Evolutionary conservation across 2,329 filamentous ascomycete genomes (phyloP).

Genomic region (Colletotrichum lini): DNA sequence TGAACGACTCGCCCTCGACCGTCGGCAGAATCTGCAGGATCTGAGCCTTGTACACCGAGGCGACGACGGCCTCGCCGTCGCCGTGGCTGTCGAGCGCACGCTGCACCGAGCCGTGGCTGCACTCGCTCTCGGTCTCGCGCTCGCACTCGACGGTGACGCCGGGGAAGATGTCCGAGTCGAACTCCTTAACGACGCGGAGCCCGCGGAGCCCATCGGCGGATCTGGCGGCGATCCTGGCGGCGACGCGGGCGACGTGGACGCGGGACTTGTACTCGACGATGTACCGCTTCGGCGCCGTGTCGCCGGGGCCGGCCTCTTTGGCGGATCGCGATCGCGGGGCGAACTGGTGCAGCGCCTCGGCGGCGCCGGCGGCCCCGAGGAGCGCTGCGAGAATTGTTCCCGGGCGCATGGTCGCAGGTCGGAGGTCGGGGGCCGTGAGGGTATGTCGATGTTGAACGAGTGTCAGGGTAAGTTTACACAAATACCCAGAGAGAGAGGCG

Average conservation of each 20-base stretch:
- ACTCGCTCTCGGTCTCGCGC: slow-evolving; percentile 47
- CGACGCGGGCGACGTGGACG: slow-evolving; percentile 10
- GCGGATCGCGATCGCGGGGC: neutral
- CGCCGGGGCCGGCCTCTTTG: slow-evolving; percentile 4
- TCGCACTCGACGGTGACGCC: slow-evolving; percentile 53
- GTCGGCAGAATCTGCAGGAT: slow-evolving; percentile 26
- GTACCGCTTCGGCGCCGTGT: slow-evolving; percentile 28
- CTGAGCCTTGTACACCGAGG: slow-evolving; percentile 32
- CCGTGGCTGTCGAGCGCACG: slow-evolving; percentile 49
- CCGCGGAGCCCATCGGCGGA: neutral
- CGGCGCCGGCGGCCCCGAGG: neutral
- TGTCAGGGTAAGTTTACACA: too few relatives aligned
- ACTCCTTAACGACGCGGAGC: slow-evolving; percentile 34
- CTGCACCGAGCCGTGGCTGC: slow-evolving; percentile 52
- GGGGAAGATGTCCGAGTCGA: slow-evolving; percentile 51
- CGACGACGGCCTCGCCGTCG: slow-evolving; percentile 44
- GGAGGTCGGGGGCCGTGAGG: too few relatives aligned
- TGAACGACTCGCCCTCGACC: slow-evolving; percentile 22
- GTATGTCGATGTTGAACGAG: too few relatives aligned
- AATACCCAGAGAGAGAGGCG: too few relatives aligned
- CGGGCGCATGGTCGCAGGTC: slow-evolving; percentile 1
- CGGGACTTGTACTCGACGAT: slow-evolving; percentile 39
- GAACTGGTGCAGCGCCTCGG: neutral
- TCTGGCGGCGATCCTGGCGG: neutral
- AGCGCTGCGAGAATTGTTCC: neutral